These are phyloP conservation scores for Ogataea hybrid DNA, from an alignment of 1,139 yeast genomes.

Conservation along the genomic window DNA sequence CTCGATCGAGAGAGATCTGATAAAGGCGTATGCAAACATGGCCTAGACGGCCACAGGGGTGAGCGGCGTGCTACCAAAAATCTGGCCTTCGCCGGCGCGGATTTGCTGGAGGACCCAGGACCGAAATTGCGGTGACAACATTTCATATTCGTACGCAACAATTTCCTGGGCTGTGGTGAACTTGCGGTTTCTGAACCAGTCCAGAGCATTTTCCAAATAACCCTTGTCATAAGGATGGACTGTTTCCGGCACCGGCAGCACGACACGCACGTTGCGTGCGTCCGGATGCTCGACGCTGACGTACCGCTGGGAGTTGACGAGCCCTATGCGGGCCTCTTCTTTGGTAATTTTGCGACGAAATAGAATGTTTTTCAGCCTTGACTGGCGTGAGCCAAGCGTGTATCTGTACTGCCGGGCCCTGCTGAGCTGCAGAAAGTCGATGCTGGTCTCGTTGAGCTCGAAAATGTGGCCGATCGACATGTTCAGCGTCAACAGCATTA, in stretches of 20 bases:
- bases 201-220: conserved; percentile 21
- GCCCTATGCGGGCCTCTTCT: neutral
- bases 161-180: conserved; percentile 22
- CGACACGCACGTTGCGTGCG: conserved; percentile 16
- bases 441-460: conserved; percentile 47
- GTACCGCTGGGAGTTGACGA: conserved; percentile 20
- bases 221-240: conserved; percentile 33
- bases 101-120: conserved; percentile 15
- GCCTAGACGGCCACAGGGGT: conserved; percentile 4
- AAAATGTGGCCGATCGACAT: conserved; percentile 33
- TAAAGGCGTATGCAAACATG: conserved; percentile 51
- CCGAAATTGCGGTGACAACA: conserved; percentile 21
- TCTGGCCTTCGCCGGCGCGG: conserved; percentile 19
- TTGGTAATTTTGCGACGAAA: neutral
- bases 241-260: conserved; percentile 23
- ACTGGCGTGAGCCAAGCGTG: conserved; percentile 16
- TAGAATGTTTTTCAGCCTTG: neutral
- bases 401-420: conserved; percentile 7
- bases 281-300: conserved; percentile 27
- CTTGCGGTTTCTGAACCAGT: conserved; percentile 13
- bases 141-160: conserved; percentile 21
- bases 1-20: conserved; percentile 69
- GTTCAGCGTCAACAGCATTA: conserved; percentile 38
- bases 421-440: conserved; percentile 29
- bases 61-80: conserved; percentile 21